These are phyloP conservation scores for Amorphotheca resinae DNA, from an alignment of 495 filamentous ascomycete genomes.

Conservation along the genomic window DNA sequence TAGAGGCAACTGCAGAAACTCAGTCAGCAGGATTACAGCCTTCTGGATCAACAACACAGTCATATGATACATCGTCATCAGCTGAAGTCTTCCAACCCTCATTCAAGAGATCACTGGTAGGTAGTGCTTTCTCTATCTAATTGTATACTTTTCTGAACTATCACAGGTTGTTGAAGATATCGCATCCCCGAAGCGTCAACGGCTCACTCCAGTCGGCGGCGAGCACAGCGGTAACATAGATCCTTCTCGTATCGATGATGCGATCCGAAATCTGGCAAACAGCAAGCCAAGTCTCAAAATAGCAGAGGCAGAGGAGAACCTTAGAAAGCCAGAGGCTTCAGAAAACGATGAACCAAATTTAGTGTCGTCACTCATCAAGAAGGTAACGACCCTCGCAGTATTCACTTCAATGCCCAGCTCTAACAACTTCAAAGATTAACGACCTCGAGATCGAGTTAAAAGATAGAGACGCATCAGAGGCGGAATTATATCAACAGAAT, in stretches of 20 bases:
- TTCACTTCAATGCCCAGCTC: background rate
- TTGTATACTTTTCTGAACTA: conserved; percentile 2
- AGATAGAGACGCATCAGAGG: conserved; percentile 5
- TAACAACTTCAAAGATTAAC: background rate
- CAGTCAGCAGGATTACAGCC: background rate
- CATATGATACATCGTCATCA: background rate
- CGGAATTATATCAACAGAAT: conserved; percentile 7
- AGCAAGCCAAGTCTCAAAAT: background rate
- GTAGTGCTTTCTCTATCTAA: background rate
- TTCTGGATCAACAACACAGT: conserved; percentile 3
- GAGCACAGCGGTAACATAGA: background rate
- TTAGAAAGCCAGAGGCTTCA: background rate
- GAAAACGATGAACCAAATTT: background rate
- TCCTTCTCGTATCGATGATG: conserved; percentile 4
- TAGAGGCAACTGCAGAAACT: background rate
- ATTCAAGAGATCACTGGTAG: conserved; percentile 13
- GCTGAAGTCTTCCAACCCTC: background rate
- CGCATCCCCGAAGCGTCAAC: conserved; percentile 16
- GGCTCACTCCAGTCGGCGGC: conserved; percentile 6
- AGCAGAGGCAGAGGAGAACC: background rate
- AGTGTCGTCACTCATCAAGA: conserved; percentile 1
- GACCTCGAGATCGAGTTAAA: background rate
- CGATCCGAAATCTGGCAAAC: background rate
- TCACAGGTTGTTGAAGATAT: conserved; percentile 1
- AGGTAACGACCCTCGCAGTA: conserved; percentile 1